These are phyloP conservation scores for Beauveria medogensis DNA, from an alignment of 2,329 filamentous ascomycete species.

Conservation along the genomic window DNA sequence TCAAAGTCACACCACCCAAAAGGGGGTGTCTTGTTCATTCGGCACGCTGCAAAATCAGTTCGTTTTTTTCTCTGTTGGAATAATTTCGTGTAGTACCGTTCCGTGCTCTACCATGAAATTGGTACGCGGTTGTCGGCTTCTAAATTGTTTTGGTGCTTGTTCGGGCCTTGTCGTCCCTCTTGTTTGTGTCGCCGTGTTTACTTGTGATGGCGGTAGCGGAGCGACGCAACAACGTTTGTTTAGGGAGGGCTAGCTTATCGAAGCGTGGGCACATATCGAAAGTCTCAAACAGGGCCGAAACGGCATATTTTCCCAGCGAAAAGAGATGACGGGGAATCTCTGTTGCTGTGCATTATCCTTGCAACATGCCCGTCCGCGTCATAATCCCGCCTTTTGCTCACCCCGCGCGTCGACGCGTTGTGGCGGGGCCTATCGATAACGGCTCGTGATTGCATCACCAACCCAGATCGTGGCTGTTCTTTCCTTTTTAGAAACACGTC, in stretches of 20 bases:
- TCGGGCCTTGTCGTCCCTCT: neutral
- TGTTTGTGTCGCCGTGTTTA: constrained; percentile 8
- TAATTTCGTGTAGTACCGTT: neutral
- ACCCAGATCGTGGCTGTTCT: neutral
- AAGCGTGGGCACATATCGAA: neutral
- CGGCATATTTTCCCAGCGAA: neutral
- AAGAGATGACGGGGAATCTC: neutral
- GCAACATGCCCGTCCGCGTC: neutral
- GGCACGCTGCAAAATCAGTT: neutral
- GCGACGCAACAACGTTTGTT: neutral
- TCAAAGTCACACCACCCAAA: neutral
- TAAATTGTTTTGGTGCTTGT: neutral
- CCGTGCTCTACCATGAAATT: neutral
- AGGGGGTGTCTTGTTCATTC: neutral
- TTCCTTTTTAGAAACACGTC: neutral
- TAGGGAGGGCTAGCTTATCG: neutral
- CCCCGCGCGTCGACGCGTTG: constrained; percentile 11
- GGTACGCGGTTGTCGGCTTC: neutral
- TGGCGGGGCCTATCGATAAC: constrained; percentile 12
- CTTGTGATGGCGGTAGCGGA: neutral
- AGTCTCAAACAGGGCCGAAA: neutral
- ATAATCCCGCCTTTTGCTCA: neutral
- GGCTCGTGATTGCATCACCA: neutral
- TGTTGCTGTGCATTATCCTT: neutral
- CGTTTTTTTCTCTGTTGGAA: neutral